Percentiles rank a stretch among this genome's conserved stretches.
Evolutionary conservation across 73 alveolate genomes (phyloP).

Genomic region (Loxodes magnus): DNA sequence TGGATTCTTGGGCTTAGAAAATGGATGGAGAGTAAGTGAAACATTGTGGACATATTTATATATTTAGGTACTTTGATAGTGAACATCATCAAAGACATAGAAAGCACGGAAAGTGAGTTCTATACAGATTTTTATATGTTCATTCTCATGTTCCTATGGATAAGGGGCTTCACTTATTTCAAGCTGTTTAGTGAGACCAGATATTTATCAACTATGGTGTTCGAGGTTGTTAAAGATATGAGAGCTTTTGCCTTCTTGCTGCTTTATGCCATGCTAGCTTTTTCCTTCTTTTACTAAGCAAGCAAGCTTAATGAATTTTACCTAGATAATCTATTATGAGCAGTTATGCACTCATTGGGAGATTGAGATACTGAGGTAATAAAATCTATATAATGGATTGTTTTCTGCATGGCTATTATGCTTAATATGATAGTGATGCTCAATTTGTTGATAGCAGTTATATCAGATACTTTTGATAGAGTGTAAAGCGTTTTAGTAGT

Average conservation of each 20-base stretch:
- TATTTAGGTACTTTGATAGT: too few relatives aligned
- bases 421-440: constrained; percentile 25
- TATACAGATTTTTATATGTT: too few relatives aligned
- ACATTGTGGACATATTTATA: too few relatives aligned
- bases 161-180: constrained; percentile 8
- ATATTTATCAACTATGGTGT: not conserved
- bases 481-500: not conserved
- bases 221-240: not conserved
- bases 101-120: too few relatives aligned
- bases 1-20: too few relatives aligned
- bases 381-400: not conserved
- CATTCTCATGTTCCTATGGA: too few relatives aligned
- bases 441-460: constrained; percentile 30
- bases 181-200: not conserved
- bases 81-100: too few relatives aligned
- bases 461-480: constrained; percentile 27
- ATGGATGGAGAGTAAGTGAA: too few relatives aligned
- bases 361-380: not conserved
- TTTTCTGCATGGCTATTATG: constrained; percentile 18
- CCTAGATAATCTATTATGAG: not conserved
- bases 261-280: not conserved
- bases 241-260: not conserved
- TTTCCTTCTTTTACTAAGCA: not conserved
- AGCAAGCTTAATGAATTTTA: not conserved
- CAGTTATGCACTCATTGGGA: not conserved